Evolutionary conservation across 768 basidiomycete species (phyloP).

Genomic region (Kwoniella shandongensis): DNA sequence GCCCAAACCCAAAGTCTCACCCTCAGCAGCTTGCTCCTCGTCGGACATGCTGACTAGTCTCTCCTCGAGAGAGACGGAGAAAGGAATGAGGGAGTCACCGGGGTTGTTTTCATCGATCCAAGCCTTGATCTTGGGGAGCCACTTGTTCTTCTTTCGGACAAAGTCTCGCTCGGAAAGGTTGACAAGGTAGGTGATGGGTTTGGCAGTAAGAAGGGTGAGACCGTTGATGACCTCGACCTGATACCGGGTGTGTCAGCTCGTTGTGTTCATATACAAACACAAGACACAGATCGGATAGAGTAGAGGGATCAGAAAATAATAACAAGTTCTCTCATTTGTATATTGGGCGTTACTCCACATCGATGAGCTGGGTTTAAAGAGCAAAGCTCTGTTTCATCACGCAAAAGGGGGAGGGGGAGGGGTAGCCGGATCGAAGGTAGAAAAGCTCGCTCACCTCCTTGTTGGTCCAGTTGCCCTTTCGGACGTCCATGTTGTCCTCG

Average conservation of each 20-base stretch:
- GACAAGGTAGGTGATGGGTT: constrained; percentile 96
- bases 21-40: constrained; percentile 66
- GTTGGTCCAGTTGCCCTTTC: constrained; percentile 90
- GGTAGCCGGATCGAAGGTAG: constrained; percentile 10
- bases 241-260: background rate
- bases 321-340: constrained; percentile 62
- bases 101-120: constrained; percentile 98
- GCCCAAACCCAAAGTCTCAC: constrained; percentile 70
- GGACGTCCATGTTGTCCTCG: constrained; percentile 80
- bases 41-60: constrained; percentile 72
- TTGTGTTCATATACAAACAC: too few relatives aligned
- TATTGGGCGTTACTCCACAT: constrained; percentile 84
- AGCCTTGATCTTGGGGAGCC: constrained; percentile 94
- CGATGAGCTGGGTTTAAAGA: constrained; percentile 94
- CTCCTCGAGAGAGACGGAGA: constrained; percentile 94
- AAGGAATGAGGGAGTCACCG: constrained; percentile 92
- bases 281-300: background rate
- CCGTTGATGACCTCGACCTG: constrained; percentile 54
- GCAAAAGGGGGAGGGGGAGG: constrained; percentile 28
- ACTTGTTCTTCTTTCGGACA: constrained; percentile 97
- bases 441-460: constrained; percentile 75
- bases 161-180: constrained; percentile 95
- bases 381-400: constrained; percentile 80
- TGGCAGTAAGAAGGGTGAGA: constrained; percentile 88
- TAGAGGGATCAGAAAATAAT: constrained; percentile 42